These are phyloP conservation scores for Achlya hypogyna DNA, from an alignment of 352 stramenopile genomes.

Conservation along the genomic window DNA sequence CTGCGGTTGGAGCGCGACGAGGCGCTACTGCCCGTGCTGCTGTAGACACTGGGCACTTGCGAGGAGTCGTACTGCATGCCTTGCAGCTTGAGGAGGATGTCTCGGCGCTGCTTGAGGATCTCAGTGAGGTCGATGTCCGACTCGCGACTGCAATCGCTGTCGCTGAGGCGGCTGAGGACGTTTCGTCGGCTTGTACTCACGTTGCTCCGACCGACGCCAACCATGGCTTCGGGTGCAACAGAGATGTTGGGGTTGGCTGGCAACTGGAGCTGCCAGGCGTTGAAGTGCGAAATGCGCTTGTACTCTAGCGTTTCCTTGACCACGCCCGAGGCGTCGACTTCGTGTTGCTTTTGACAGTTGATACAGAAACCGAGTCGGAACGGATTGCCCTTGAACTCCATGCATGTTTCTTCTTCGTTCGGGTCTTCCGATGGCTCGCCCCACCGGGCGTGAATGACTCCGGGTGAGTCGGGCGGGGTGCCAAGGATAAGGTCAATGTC, in stretches of 20 bases:
- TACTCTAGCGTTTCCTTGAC: conserved; percentile 59
- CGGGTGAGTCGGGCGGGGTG: conserved; percentile 61
- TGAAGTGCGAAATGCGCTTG: conserved; percentile 75
- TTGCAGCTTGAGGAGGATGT: conserved; percentile 64
- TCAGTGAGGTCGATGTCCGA: conserved; percentile 73
- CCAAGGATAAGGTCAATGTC: conserved; percentile 74
- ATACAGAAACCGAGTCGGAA: conserved; percentile 84
- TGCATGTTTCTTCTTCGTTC: conserved; percentile 70
- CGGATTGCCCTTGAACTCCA: conserved; percentile 65
- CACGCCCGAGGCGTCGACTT: conserved; percentile 58
- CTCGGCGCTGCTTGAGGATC: conserved; percentile 58
- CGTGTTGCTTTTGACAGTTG: conserved; percentile 85
- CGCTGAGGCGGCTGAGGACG: conserved; percentile 17
- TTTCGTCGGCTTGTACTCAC: conserved; percentile 6
- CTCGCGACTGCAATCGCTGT: conserved; percentile 38
- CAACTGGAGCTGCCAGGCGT: conserved; percentile 67
- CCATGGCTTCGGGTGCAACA: conserved; percentile 23
- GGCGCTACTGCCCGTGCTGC: not conserved
- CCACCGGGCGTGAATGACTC: conserved; percentile 81
- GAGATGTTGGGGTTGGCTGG: conserved; percentile 38
- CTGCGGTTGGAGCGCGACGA: not conserved
- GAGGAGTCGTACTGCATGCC: conserved; percentile 37
- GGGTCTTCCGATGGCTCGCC: conserved; percentile 73
- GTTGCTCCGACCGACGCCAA: conserved; percentile 7
- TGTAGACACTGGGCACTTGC: not conserved